Evolutionary conservation across 495 filamentous ascomycete genomes (phyloP).

Genomic region (Hyaloscypha variabilis): DNA sequence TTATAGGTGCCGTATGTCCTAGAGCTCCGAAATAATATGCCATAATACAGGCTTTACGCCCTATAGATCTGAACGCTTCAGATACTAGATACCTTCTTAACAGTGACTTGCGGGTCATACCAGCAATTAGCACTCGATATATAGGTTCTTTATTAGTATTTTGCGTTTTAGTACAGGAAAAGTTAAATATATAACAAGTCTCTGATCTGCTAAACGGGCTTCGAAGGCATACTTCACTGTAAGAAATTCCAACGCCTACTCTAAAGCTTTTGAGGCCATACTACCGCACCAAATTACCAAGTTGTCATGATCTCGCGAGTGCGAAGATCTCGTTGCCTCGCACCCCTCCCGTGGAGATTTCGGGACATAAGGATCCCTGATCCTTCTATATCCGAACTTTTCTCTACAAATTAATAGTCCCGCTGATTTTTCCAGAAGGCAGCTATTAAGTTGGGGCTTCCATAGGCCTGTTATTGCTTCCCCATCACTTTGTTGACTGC

Average conservation of each 20-base stretch:
- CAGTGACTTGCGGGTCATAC: no score
- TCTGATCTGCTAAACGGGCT: no score
- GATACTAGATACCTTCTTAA: no score
- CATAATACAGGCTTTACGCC: no score
- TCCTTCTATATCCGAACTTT: conserved; percentile 1
- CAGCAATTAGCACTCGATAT: no score
- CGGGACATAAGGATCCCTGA: conserved; percentile 1
- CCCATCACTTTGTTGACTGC: conserved; percentile 67
- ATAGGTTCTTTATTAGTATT: no score
- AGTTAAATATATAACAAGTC: no score
- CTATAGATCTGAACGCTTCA: no score
- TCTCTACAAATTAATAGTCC: conserved; percentile 7
- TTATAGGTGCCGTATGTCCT: no score
- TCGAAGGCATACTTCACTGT: no score
- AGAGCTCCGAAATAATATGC: no score
- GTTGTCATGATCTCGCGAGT: not conserved
- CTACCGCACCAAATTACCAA: conserved; percentile 1
- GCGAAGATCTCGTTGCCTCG: not conserved
- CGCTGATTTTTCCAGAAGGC: conserved; percentile 49
- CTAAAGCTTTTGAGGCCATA: not conserved
- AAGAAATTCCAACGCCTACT: conserved; percentile 1
- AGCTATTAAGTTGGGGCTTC: conserved; percentile 43
- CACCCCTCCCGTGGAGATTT: conserved; percentile 7
- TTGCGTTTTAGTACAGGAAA: no score
- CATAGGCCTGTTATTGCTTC: conserved; percentile 40